Base-by-base conservation (phyloP, 208 protist species). In the Angomonas ambiguus region DNA sequence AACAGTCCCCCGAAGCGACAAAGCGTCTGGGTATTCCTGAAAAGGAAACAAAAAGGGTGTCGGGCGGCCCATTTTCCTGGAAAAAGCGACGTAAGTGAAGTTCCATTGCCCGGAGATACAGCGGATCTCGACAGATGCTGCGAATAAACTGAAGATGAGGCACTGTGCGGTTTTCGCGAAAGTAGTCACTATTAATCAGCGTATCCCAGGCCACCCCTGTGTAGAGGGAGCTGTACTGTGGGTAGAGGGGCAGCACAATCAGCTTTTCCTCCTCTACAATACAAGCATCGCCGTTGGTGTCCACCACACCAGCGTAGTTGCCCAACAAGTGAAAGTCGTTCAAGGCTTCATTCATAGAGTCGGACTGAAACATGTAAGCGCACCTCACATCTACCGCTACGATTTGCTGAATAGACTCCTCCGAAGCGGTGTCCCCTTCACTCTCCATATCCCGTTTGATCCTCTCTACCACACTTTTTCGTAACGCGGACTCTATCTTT, bases 81-180 rank as follows among this genome's bases (percentile, higher is more conserved):
- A 87, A 38, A 60, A 74, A 71, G 0, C 51, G 24, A 2, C 74
- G 73, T 0, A 85, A 53, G 20, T 74, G 33, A 8, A 35, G 33
- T 31, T 77, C 60, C 34, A 83, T 25, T 8, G 76, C 65, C 0
- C 63, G 45, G 13, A 87, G 58, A 62, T 85, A 88, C 10, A 49
- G 55, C 3, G 35, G 58, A 31, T 88, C 41, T 0, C 67, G 33
- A 1, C 59, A 71, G 73, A 76, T 84, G 51, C 71, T 78, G 2
- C 65, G 72, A n/a, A 87, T 51, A 45, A 86, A 79, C 66, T 71
- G 62, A 24, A 85, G 28, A 41, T 77, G 58, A 1, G 81, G 85
- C n/a, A 86, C 35, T 59, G 57, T 73, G 33, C 67, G 65, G 22
- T 70, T 62, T 10, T 42, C 51, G 2, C 72, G n/a, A 38, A 83